Evolutionary conservation across 169 alveolate genomes (phyloP).

Genomic region (Cardiosporidium cionae): DNA sequence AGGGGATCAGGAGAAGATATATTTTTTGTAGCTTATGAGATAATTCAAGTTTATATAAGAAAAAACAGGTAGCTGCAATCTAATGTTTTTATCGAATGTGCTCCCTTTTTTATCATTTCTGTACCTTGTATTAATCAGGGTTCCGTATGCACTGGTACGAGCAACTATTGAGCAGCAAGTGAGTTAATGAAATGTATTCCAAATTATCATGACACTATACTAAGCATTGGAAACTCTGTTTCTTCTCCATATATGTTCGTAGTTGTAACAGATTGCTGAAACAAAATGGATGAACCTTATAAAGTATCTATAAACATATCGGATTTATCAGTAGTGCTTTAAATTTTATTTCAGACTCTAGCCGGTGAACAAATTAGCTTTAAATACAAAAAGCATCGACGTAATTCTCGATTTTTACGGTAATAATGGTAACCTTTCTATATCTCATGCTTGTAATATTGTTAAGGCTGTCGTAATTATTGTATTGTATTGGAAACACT

Average conservation of each 20-base stretch:
- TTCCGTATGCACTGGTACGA: conserved; percentile 71
- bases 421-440: background rate
- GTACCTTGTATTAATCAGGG: conserved; percentile 37
- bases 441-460: background rate
- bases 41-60: no score
- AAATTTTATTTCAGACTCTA: conserved; percentile 37
- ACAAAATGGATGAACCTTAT: background rate
- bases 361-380: conserved; percentile 70
- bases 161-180: conserved; percentile 71
- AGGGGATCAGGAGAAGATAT: no score
- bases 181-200: background rate
- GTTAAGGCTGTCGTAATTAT: background rate
- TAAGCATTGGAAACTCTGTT: background rate
- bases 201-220: no score
- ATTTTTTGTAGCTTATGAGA: no score
- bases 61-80: no score
- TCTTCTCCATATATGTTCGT: background rate
- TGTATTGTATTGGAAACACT: background rate
- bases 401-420: conserved; percentile 63
- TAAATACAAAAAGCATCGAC: conserved; percentile 60
- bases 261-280: background rate
- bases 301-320: background rate
- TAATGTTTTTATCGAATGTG: no score
- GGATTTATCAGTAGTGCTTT: no score
- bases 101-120: no score